Conservation (phyloP, 257 asterid genomes). For the Plantago major region DNA sequence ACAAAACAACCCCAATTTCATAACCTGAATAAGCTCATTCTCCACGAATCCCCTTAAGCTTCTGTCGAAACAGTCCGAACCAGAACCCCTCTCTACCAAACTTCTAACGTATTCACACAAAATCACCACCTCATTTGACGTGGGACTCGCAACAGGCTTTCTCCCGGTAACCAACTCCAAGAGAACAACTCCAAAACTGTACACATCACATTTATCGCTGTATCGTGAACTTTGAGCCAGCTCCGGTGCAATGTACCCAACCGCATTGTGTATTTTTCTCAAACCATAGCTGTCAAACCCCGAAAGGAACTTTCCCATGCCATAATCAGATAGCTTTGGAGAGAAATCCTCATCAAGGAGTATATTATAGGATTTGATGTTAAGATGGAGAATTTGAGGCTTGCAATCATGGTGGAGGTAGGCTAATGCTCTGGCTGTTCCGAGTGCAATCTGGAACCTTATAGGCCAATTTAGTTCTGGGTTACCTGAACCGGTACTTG, state of each 20-base stretch:
- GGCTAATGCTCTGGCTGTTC: conserved; percentile 68
- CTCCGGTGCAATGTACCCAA: conserved; percentile 92
- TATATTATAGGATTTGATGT: conserved; percentile 73
- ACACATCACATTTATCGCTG: conserved; percentile 78
- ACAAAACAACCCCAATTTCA: conserved; percentile 83
- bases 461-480: conserved; percentile 66
- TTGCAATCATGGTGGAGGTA: conserved; percentile 96
- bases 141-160: conserved; percentile 76
- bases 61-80: conserved; percentile 62
- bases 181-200: conserved; percentile 73
- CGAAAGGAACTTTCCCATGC: conserved; percentile 71
- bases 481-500: conserved; percentile 62
- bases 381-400: conserved; percentile 77
- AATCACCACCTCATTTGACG: conserved; percentile 57
- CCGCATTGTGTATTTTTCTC: conserved; percentile 69
- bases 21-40: conserved; percentile 77
- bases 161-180: conserved; percentile 83
- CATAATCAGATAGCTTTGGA: conserved; percentile 68
- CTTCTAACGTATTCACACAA: conserved; percentile 70
- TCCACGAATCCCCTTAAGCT: conserved; percentile 65
- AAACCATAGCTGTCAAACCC: conserved; percentile 44
- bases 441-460: conserved; percentile 76
- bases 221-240: conserved; percentile 63
- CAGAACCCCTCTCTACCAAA: conserved; percentile 57
- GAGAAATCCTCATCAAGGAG: conserved; percentile 53